phyloP scores from a whole-genome alignment of 2,329 filamentous ascomycete species.

The Fusarium sp. region DNA sequence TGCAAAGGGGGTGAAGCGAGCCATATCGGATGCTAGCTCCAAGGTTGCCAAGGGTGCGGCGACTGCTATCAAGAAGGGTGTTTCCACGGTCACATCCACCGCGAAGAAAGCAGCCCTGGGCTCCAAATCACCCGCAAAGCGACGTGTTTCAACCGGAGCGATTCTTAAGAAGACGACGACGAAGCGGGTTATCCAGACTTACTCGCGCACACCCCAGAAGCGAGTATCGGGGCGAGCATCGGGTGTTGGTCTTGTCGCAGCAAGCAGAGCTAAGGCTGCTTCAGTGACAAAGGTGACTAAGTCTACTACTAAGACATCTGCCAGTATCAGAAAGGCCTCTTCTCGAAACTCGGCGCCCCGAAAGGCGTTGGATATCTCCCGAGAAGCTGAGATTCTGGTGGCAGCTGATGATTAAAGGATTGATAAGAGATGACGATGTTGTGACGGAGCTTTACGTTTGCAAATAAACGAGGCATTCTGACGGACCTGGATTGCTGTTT shows the following conservation, averaged over 20 bases:
- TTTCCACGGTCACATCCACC: constrained; percentile 49
- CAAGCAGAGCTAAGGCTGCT: constrained; percentile 26
- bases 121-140: constrained; percentile 44
- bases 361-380: constrained; percentile 37
- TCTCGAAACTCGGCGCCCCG: constrained; percentile 29
- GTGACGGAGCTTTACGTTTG: constrained; percentile 13
- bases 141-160: constrained; percentile 43
- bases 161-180: constrained; percentile 48
- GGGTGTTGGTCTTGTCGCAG: constrained; percentile 34
- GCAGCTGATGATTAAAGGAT: constrained; percentile 30
- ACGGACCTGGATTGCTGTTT: constrained; percentile 19
- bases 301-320: constrained; percentile 29
- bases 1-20: constrained; percentile 51
- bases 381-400: constrained; percentile 40
- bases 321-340: constrained; percentile 26
- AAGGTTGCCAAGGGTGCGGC: constrained; percentile 55
- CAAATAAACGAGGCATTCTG: constrained; percentile 36
- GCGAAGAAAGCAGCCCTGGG: constrained; percentile 45
- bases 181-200: constrained; percentile 49
- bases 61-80: constrained; percentile 52
- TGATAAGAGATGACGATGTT: constrained; percentile 16
- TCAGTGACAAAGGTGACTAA: constrained; percentile 32
- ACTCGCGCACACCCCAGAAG: constrained; percentile 44
- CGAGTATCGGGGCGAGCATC: constrained; percentile 36
- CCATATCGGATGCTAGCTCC: constrained; percentile 50